Conservation (phyloP, 73 alveolate genomes). For the Halteria grandinella region DNA sequence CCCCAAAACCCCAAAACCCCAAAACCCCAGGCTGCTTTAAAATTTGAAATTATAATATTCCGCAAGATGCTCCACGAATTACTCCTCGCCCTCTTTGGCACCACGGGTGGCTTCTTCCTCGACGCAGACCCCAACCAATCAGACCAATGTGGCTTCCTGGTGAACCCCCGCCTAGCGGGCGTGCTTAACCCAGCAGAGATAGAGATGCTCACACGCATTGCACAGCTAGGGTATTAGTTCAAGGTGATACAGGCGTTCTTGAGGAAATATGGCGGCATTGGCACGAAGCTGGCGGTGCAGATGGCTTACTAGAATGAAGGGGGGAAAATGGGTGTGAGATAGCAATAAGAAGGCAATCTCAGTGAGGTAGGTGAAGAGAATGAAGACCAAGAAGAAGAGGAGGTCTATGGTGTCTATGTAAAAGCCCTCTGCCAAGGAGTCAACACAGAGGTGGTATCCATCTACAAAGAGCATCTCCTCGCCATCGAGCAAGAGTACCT, state of each 20-base stretch:
- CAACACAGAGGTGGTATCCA: conserved; percentile 58
- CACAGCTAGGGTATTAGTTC: conserved; percentile 52
- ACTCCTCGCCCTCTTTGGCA: conserved; percentile 70
- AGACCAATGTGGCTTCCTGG: conserved; percentile 51
- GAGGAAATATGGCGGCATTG: conserved; percentile 56
- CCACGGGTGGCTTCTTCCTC: conserved; percentile 55
- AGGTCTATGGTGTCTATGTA: conserved; percentile 57
- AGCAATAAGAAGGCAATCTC: not conserved
- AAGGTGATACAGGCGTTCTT: conserved; percentile 54
- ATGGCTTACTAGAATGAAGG: conserved; percentile 23
- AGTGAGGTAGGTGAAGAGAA: conserved; percentile 18
- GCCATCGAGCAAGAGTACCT: conserved; percentile 77
- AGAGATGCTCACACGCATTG: conserved; percentile 68
- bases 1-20: conserved; percentile 2
- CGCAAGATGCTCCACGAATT: conserved; percentile 79
- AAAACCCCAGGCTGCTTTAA: conserved; percentile 4
- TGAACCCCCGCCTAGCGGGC: conserved; percentile 50
- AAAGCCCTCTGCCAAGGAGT: conserved; percentile 76
- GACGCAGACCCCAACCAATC: not conserved
- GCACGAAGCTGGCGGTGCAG: conserved; percentile 47
- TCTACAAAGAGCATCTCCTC: conserved; percentile 62
- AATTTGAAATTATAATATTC: conserved; percentile 21
- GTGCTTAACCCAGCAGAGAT: conserved; percentile 67
- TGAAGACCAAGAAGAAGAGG: conserved; percentile 50
- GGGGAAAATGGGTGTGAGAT: not conserved